phyloP scores from a whole-genome alignment of 129 eudicot species.

The Tanacetum coccineum region DNA sequence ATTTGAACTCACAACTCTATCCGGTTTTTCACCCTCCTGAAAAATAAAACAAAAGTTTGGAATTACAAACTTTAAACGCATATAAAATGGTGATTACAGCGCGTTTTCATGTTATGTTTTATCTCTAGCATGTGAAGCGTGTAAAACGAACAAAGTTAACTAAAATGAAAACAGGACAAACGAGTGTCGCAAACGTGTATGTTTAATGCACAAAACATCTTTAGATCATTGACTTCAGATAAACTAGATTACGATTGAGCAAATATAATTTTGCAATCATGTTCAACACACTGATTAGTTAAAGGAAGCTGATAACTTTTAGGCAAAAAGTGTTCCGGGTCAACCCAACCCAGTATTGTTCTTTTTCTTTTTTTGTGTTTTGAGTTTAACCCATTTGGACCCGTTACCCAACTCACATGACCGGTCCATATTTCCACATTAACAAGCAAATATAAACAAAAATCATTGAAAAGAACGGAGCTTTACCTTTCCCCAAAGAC shows the following conservation, averaged over 20 bases:
- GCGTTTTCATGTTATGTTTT: neutral
- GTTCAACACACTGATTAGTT: neutral
- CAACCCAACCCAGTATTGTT: neutral
- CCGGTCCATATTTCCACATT: neutral
- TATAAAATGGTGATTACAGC: neutral
- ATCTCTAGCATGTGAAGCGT: neutral
- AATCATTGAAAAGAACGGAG: neutral
- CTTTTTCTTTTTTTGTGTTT: too few species aligned
- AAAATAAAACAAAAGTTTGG: constrained; percentile 9
- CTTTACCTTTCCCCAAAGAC: constrained; percentile 97
- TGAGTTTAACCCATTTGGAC: neutral
- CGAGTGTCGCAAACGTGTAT: neutral
- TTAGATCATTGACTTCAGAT: neutral
- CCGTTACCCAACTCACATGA: neutral
- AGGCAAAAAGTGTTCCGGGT: neutral
- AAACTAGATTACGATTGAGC: neutral
- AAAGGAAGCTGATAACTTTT: neutral
- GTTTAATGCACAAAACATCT: neutral
- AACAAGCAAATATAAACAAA: neutral
- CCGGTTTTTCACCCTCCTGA: constrained; percentile 97
- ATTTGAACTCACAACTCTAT: constrained; percentile 87
- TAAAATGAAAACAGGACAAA: neutral
- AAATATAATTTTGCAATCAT: neutral
- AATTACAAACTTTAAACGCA: constrained; percentile 16
- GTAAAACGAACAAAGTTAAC: neutral